Base-by-base conservation (phyloP, 257 asterid species). In the Jaltomata sinuosa region DNA sequence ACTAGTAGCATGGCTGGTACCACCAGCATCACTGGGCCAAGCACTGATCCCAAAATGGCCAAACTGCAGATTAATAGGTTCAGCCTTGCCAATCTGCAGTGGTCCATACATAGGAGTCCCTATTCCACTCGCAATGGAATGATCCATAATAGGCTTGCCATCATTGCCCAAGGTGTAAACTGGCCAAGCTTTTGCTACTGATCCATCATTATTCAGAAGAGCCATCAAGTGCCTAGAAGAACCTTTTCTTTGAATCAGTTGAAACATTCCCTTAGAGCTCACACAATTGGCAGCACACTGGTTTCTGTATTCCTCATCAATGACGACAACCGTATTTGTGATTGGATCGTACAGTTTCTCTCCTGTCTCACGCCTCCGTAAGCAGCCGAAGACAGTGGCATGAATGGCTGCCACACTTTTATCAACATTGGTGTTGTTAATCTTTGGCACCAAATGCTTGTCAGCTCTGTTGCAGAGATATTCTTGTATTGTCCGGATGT, bases 101-200 rank as follows among this genome's bases (percentile, higher is more conserved):
- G 99, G 99, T 55, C 98, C 98, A 83, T 94, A 94, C 94, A 94
- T 84, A 36, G 97, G 95, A 8, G 89, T 89, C 62, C 97, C 97
- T 38, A 89, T 83, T 61, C 95, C 92, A 40, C 80, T 92, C 88
- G 85, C 83, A 25, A 42, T 38, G 45, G 83, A 87, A 84, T 65
- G 86, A 40, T 90, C 94, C 78, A 84, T 54, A 77, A 81, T 64
- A n/a, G 95, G 89, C 85, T 80, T 91, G 1, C 95, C 97, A 72
- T 88, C 90, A 61, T 59, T 83, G 85, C 87, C 93, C 25, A 90
- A 40, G 1, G 89, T 87, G 85, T 95, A 92, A 80, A 97, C 92
- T 69, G 99, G 99, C 99, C 99, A 97, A 15, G 99, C 99, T 92
- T 92, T 97, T 0, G 98, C 99, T 88, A 97, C 99, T 64, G 98